Conservation (phyloP, 2,329 filamentous ascomycete genomes). For the Allantophomopsis lycopodina region DNA sequence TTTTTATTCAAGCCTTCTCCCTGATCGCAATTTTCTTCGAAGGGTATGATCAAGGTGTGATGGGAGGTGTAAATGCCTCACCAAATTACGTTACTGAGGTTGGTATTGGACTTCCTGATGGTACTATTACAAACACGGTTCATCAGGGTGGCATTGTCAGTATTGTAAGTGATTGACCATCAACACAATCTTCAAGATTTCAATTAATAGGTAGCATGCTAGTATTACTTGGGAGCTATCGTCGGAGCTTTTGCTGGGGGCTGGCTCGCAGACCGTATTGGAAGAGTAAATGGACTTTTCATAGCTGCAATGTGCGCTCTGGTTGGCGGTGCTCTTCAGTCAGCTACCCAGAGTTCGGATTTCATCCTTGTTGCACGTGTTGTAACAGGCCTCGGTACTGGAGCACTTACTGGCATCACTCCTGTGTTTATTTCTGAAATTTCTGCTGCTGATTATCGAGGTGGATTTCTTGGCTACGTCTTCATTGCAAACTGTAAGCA, state of each 20-base stretch:
- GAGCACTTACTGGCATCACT: conserved; percentile 17
- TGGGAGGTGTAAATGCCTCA: conserved; percentile 32
- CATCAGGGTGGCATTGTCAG: conserved; percentile 18
- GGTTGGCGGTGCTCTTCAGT: conserved; percentile 13
- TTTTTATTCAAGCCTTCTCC: conserved; percentile 18
- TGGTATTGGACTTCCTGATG: conserved; percentile 24
- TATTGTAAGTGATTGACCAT: not conserved
- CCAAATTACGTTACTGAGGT: conserved; percentile 26
- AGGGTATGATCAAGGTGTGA: conserved; percentile 41
- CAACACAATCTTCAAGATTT: too few species aligned
- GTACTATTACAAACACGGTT: conserved; percentile 12
- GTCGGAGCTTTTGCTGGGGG: conserved; percentile 21
- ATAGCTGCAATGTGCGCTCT: conserved; percentile 22
- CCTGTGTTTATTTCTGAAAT: conserved; percentile 16
- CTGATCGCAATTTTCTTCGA: conserved; percentile 21
- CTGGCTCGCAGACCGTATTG: conserved; percentile 35
- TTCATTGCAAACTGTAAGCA: conserved; percentile 13
- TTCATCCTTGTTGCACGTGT: conserved; percentile 18
- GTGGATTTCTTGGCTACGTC: conserved; percentile 15
- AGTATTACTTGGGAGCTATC: conserved; percentile 17
- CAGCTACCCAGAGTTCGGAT: conserved; percentile 9
- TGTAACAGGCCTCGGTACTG: conserved; percentile 18
- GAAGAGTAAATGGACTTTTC: conserved; percentile 36
- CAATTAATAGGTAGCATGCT: too few species aligned
- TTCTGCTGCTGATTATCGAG: conserved; percentile 13